Evolutionary conservation across 495 filamentous ascomycete species (phyloP), one percentile per base, ranked within the genome.

Genomic region (Terfezia claveryi): DNA sequence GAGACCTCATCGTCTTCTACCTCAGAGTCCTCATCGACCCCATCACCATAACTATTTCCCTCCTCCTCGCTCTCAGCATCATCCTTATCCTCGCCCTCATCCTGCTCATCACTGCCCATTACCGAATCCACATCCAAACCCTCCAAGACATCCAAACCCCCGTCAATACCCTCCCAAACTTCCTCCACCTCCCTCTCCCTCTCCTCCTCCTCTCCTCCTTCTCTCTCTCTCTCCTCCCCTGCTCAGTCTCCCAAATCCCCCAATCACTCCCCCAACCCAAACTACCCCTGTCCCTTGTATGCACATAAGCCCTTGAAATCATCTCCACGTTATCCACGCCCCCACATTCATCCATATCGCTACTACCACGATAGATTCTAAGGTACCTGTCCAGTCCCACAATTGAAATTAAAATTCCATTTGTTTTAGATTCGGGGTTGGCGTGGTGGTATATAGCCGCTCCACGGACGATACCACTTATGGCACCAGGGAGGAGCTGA

Each of bases 131-230:
- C 37, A 76, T 73, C 72, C 76, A 94, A 44, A 80, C 82, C 64
- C 94, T 94, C 77, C 78, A 87, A 20, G 44, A 78, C 74, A 66
- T 94, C 94, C 72, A 94, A 93, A 69, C 79, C 85, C 14, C 74
- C 62, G 1, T 75, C 76, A n/a, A 75, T 74, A 38, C 67, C 62
- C 38, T 77, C 76, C 55, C 85, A 73, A 63, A 74, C 68, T 51
- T 71, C 68, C 64, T 70, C 70, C 52, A 78, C 59, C 2, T 68
- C 63, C 59, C 71, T 72, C 55, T 78, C 73, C 55, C 76, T 75
- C 37, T 74, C 68, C 66, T 69, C 32, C 68, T 52, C 12, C 51
- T 60, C 56, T 56, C 50, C n/a, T 54, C 38, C 38, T 56, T 32
- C n/a, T 6, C 6, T 14, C 36, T 37, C 58, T 36, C 50, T 67